Conservation (phyloP, 768 basidiomycete genomes). For the Clavaria fumosa region DNA sequence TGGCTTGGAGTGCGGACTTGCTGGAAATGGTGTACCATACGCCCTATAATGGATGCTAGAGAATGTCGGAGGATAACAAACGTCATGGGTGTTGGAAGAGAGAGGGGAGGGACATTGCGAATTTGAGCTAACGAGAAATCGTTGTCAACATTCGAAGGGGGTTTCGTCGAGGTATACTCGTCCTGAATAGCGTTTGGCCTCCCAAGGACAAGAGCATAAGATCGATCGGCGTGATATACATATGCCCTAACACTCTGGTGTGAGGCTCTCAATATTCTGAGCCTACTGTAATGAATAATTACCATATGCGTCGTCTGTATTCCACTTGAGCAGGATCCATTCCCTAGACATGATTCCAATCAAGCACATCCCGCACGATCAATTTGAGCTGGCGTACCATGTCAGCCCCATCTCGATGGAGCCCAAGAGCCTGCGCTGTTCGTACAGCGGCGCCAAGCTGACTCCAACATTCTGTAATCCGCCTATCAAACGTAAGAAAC, state of each 20-base stretch:
- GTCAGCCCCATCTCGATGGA: conserved; percentile 78
- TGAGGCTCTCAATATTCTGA: no score
- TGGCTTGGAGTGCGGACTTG: conserved; percentile 63
- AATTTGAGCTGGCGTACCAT: conserved; percentile 36
- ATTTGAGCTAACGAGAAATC: conserved; percentile 30
- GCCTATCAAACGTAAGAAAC: conserved; percentile 56
- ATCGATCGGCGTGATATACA: conserved; percentile 86
- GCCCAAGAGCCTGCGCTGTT: conserved; percentile 84
- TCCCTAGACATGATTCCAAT: conserved; percentile 27
- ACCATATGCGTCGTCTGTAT: conserved; percentile 86
- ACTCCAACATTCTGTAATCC: conserved; percentile 93
- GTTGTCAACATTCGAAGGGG: conserved; percentile 60
- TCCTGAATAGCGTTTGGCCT: conserved; percentile 83
- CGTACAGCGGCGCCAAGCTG: conserved; percentile 86
- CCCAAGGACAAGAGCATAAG: conserved; percentile 83
- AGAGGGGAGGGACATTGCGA: conserved; percentile 40
- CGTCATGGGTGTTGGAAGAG: conserved; percentile 68
- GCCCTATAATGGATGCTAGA: conserved; percentile 72
- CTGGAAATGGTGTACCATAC: conserved; percentile 88
- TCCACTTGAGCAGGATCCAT: conserved; percentile 67
- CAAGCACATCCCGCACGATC: conserved; percentile 7
- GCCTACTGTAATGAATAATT: conserved; percentile 12
- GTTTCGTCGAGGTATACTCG: conserved; percentile 70
- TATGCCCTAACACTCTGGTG: conserved; percentile 44
- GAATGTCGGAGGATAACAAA: conserved; percentile 79